These are phyloP conservation scores for Arachis stenosperma DNA, from an alignment of 306 rosid genomes.

Conservation along the genomic window DNA sequence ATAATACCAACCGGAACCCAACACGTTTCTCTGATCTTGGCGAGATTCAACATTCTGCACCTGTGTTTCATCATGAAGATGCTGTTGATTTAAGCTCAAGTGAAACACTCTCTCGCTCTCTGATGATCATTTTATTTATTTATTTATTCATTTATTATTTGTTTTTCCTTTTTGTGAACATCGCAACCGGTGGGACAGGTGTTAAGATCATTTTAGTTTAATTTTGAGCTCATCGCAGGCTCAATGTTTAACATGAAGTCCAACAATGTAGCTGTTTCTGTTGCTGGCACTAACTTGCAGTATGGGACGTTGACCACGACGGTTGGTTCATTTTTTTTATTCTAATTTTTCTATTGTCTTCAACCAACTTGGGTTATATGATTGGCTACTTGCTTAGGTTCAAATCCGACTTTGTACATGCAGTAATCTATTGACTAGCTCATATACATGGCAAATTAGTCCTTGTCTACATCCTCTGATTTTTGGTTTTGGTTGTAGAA, in stretches of 20 bases:
- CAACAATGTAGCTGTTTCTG: constrained; percentile 52
- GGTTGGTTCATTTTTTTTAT: constrained; percentile 51
- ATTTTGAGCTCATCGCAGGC: constrained; percentile 48
- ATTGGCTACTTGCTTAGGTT: no score
- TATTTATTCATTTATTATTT: no score
- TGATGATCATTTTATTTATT: no score
- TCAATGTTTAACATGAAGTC: constrained; percentile 63
- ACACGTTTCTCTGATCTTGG: constrained; percentile 66
- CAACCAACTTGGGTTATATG: no score
- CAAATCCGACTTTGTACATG: no score
- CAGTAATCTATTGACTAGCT: no score
- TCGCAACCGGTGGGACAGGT: no score
- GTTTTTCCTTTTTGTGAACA: no score
- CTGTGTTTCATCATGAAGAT: constrained; percentile 64
- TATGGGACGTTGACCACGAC: constrained; percentile 59
- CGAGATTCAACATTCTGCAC: constrained; percentile 69
- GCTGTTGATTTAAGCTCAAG: constrained; percentile 85
- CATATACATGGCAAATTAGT: no score
- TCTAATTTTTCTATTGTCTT: no score
- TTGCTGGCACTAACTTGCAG: constrained; percentile 57
- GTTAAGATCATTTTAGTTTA: not conserved
- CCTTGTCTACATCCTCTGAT: no score
- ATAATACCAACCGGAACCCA: constrained; percentile 39
- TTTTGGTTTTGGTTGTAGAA: constrained; percentile 41
- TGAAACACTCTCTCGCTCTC: constrained; percentile 37